These are phyloP conservation scores for Lojkania enalia DNA, from an alignment of 2,329 filamentous ascomycete genomes.

Conservation along the genomic window DNA sequence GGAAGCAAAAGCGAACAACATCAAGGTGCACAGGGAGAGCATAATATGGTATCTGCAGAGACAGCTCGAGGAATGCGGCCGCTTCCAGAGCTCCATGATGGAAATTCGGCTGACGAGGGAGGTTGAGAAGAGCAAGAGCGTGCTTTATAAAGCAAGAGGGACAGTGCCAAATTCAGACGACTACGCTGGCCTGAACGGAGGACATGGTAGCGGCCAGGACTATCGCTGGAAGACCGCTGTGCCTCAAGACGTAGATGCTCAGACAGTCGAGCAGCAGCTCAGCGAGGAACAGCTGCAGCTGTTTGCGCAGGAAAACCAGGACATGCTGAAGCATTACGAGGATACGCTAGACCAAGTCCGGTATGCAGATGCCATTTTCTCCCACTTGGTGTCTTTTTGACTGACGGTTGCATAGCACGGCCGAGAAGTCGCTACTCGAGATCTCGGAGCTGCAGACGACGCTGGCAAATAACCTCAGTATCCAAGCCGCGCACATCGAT, in stretches of 20 bases:
- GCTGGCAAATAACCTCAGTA: conserved; percentile 80
- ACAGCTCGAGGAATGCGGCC: conserved; percentile 73
- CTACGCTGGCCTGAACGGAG: conserved; percentile 25
- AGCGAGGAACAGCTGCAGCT: conserved; percentile 86
- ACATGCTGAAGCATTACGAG: conserved; percentile 91
- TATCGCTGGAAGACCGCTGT: conserved; percentile 31
- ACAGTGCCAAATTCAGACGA: conserved; percentile 29
- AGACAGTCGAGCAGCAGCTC: conserved; percentile 60
- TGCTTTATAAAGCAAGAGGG: conserved; percentile 69
- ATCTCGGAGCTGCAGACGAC: conserved; percentile 91
- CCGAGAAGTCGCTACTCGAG: conserved; percentile 87
- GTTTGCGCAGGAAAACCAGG: conserved; percentile 90
- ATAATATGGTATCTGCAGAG: conserved; percentile 81
- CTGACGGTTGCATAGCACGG: conserved; percentile 61
- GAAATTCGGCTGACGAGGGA: conserved; percentile 82
- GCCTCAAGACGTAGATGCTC: conserved; percentile 26
- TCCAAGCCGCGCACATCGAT: conserved; percentile 86
- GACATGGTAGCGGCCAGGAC: conserved; percentile 15
- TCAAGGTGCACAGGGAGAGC: conserved; percentile 74
- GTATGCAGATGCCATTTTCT: conserved; percentile 56
- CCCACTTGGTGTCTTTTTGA: too few relatives aligned
- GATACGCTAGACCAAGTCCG: conserved; percentile 92
- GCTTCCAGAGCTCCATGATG: conserved; percentile 88
- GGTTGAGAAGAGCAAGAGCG: conserved; percentile 85
- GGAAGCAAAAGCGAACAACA: conserved; percentile 68